Evolutionary conservation across 2,329 filamentous ascomycete genomes (phyloP), one percentile per base, ranked within the genome.

Genomic region (Pseudogymnoascus sp.): DNA sequence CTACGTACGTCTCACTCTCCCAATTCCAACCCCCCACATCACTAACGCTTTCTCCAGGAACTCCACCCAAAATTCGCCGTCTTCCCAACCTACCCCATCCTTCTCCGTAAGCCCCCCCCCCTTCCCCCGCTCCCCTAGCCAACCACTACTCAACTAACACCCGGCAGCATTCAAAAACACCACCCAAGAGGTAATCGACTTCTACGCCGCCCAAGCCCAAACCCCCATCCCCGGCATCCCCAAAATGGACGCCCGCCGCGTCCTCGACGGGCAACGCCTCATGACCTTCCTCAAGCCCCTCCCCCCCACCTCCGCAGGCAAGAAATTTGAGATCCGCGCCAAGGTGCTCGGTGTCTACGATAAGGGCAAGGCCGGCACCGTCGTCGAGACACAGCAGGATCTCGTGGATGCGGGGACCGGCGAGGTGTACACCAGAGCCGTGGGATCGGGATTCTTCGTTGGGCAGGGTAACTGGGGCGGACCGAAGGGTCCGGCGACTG

Each of bases 51-150:
- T n/a, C 54, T 60, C 0, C 68, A 93, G 90, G 93, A 97, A 78
- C 84, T 96, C 62, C 88, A 96, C 74, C 91, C 92, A 54, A 83
- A 89, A 64, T 97, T 97, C 75, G 78, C 88, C 66, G 89, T 90
- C 70, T 97, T 97, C 76, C 93, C 93, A 16, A 96, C 92, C 47
- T 76, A 71, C 71, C 67, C 70, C 4, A 67, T 69, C 47, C 66
- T 70, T 21, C 64, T 70, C 31, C 68, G 66, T 70, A 67, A 68
- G 68, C 39, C 29, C 21, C 12, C 1, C 21, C 21, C 21, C 26
- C 45, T 3, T 12, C n/a, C 29, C 23, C 10, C 4, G 14, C 45
- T 1, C n/a, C n/a, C 60, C n/a, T n/a, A n/a, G n/a, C n/a, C n/a
- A n/a, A 4, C 8, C 23, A 18, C 14, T 0, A 5, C 5, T 26